Base-by-base conservation (phyloP, 2,329 filamentous ascomycete genomes). In the Aspergillaceae sp. region DNA sequence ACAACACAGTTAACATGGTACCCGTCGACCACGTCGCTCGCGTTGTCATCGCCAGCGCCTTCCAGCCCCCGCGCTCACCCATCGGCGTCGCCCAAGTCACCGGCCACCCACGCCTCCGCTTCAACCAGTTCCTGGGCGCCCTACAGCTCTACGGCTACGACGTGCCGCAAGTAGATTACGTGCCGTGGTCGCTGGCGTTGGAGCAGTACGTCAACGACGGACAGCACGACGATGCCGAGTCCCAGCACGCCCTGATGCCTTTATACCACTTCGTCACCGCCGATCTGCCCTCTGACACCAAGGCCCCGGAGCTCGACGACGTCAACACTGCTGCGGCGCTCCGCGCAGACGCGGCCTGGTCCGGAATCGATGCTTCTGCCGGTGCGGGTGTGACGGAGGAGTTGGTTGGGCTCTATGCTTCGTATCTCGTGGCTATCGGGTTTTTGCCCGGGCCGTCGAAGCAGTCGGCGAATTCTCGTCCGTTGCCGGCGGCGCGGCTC, bases 1-100 rank as follows among this genome's bases (percentile, higher is more conserved):
- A 75, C 63, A 97, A 95, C 71, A 87, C 87, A 0, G 81, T 96
- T 66, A 97, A 96, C 71, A 81, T 84, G 65, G 86, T 95, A 0
- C 90, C 91, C 0, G 89, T 95, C 28, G 81, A 82, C 51, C 87
- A 94, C 54, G 89, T 96, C 33, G 79, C 84, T 1, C 76, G 80
- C n/a, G 79, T 94, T 5, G 84, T 94, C 28, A 80, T 88, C 11
- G 87, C 89, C 0, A 74, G 83, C 4, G 77, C 81, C 0, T 75
- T 94, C 56, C 77, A 83, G 59, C 82, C 82, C 0, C 74, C 80
- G 2, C 55, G 63, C n/a, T 55, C 60, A 8, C 71, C 72, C 3
- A 66, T 80, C 3, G 72, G 77, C 49, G 86, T 94, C 4, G 77
- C 81, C 1, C 87, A 94, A 55, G 82, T 92, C 41, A 94, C 88